phyloP scores from a whole-genome alignment of 73 alveolate genomes.

The Durusdinium trenchii region DNA sequence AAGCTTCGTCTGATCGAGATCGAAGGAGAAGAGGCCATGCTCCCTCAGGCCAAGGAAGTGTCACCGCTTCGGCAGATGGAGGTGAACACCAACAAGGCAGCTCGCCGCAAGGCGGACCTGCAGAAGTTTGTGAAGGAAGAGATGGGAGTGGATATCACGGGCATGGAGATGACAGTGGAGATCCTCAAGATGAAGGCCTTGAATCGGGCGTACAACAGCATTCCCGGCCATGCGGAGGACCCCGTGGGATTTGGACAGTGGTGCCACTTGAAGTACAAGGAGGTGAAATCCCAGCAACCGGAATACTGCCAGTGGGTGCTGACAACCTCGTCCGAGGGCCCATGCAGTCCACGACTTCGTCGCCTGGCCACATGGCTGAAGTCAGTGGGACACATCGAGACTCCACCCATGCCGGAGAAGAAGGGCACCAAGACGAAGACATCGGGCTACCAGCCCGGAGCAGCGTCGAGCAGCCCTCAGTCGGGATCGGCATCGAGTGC shows the following conservation, averaged over 20 bases:
- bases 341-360: background rate
- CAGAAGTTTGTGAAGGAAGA: background rate
- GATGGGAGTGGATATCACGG: background rate
- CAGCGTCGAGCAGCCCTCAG: too few species aligned
- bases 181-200: background rate
- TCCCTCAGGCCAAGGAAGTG: background rate
- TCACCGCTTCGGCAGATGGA: background rate
- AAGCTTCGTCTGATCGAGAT: background rate
- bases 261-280: background rate
- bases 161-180: background rate
- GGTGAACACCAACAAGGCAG: background rate
- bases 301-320: background rate
- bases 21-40: background rate
- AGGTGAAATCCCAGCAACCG: background rate
- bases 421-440: too few species aligned
- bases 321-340: background rate
- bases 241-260: background rate
- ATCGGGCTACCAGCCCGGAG: too few species aligned
- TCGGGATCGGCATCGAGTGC: too few species aligned
- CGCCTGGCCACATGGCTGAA: background rate
- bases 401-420: too few species aligned
- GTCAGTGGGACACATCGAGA: too few species aligned
- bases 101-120: background rate
- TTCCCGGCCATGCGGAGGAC: background rate
- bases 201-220: background rate